Conservation (phyloP, 2,329 filamentous ascomycete species). For the Fusarium sp. region DNA sequence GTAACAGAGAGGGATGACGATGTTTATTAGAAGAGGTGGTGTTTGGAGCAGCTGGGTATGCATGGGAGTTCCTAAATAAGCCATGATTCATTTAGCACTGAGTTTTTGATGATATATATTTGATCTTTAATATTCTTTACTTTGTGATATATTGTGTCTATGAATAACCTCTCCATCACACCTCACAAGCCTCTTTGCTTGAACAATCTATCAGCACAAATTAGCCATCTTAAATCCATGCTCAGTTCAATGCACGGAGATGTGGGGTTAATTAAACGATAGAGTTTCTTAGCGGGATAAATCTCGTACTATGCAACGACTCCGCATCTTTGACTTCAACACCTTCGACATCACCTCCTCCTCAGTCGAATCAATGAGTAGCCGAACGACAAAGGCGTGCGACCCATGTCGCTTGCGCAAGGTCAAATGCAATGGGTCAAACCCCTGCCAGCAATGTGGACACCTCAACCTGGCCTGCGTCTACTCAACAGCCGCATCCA, state of each 20-base stretch:
- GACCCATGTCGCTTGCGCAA: conserved; percentile 59
- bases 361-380: conserved; percentile 10
- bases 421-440: conserved; percentile 54
- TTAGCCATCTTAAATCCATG: too few relatives aligned
- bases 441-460: conserved; percentile 56
- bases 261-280: conserved; percentile 5
- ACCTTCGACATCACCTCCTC: not conserved
- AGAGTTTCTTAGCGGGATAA: conserved; percentile 6
- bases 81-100: too few relatives aligned
- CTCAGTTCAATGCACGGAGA: not conserved
- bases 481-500: conserved; percentile 53
- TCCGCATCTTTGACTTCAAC: conserved; percentile 2
- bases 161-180: too few relatives aligned
- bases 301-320: not conserved
- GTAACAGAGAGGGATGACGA: not conserved
- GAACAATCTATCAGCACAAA: too few relatives aligned
- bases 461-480: conserved; percentile 55
- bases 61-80: too few relatives aligned
- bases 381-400: conserved; percentile 52
- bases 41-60: too few relatives aligned
- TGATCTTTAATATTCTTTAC: too few relatives aligned
- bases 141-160: too few relatives aligned
- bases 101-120: too few relatives aligned
- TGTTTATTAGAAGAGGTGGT: not conserved
- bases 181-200: too few relatives aligned